A percentile compares a stretch with the other conserved stretches of the same genome.
phyloP scores from a whole-genome alignment of 1,284 basidiomycete genomes.

The Moniliophthora roreri region DNA sequence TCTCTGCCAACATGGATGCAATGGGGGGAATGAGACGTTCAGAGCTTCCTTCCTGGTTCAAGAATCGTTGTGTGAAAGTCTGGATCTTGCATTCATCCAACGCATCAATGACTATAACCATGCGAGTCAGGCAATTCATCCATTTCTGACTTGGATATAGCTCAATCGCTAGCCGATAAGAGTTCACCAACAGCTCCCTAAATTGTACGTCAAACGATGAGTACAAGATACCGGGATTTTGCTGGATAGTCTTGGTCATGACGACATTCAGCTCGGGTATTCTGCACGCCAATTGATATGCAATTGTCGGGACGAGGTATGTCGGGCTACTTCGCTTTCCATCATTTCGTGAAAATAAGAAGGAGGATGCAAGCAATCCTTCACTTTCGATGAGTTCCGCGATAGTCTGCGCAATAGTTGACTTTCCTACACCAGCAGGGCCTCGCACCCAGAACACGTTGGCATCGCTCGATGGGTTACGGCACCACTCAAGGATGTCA shows the following conservation, averaged over 20 bases:
- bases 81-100: too few relatives aligned
- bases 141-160: too few relatives aligned
- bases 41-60: too few relatives aligned
- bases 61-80: too few relatives aligned
- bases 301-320: conserved; percentile 4
- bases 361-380: conserved; percentile 13
- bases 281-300: background rate
- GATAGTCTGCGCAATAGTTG: conserved; percentile 19
- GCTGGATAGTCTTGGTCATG: background rate
- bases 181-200: background rate
- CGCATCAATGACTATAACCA: too few relatives aligned
- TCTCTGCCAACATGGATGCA: too few relatives aligned
- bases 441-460: conserved; percentile 20
- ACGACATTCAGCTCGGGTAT: background rate
- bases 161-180: too few relatives aligned
- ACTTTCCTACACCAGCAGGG: conserved; percentile 18
- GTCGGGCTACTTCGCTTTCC: background rate
- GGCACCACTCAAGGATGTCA: too few relatives aligned
- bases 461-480: too few relatives aligned
- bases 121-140: too few relatives aligned
- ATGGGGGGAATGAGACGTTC: too few relatives aligned
- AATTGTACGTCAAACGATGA: conserved; percentile 2
- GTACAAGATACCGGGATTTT: background rate
- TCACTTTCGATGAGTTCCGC: conserved; percentile 8
- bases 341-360: conserved; percentile 16